phyloP scores from a whole-genome alignment of 1,284 basidiomycete species.

The Pseudozyma thailandica region DNA sequence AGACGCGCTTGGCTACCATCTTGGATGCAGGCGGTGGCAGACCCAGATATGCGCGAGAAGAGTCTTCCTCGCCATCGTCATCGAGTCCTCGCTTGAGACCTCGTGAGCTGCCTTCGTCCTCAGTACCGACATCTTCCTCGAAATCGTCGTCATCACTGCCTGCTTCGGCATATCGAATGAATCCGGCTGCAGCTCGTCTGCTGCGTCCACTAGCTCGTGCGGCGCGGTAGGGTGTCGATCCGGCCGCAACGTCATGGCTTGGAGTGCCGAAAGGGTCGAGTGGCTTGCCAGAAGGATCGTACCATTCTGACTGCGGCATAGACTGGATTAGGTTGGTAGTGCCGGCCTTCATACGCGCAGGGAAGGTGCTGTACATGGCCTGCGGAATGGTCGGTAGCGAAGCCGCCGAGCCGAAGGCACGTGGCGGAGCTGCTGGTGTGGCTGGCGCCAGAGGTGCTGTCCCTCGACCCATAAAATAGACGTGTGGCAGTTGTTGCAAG shows the following conservation, averaged over 20 bases:
- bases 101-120: slow-evolving; percentile 44
- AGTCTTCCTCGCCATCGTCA: slow-evolving; percentile 49
- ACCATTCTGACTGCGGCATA: slow-evolving; percentile 69
- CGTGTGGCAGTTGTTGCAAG: slow-evolving; percentile 22
- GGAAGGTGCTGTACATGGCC: slow-evolving; percentile 83
- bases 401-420: slow-evolving; percentile 35
- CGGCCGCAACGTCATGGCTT: slow-evolving; percentile 14
- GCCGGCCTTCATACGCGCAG: slow-evolving; percentile 91
- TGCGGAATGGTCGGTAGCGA: slow-evolving; percentile 70
- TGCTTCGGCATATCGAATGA: slow-evolving; percentile 59
- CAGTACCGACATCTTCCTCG: slow-evolving; percentile 37
- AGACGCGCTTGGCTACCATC: slow-evolving; percentile 74
- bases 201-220: slow-evolving; percentile 30
- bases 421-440: slow-evolving; percentile 28
- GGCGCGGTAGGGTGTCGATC: slow-evolving; percentile 28
- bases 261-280: slow-evolving; percentile 36
- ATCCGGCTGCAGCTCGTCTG: slow-evolving; percentile 35
- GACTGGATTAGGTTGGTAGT: slow-evolving; percentile 90
- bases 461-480: slow-evolving; percentile 27
- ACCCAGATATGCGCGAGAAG: slow-evolving; percentile 80
- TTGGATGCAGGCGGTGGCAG: slow-evolving; percentile 83
- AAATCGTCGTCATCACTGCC: slow-evolving; percentile 57
- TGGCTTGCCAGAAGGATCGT: slow-evolving; percentile 36
- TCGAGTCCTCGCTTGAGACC: slow-evolving; percentile 45
- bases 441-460: slow-evolving; percentile 29